Evolutionary conservation across 495 filamentous ascomycete genomes (phyloP), one percentile per base, ranked within the genome.

Genomic region (Endocarpon pusillum): DNA sequence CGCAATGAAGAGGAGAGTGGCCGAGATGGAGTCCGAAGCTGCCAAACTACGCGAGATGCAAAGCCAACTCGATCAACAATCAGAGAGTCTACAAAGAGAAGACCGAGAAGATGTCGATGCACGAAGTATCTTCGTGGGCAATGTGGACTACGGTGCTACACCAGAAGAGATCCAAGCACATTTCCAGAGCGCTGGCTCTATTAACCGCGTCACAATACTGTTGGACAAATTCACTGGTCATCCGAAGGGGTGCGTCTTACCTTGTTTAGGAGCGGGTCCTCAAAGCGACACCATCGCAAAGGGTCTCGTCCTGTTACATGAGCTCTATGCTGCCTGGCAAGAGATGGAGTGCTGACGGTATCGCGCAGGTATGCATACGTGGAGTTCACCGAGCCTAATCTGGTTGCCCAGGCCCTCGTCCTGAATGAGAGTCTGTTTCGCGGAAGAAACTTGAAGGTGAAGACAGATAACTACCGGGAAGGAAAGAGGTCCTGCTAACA

Each of bases 131-230:
- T 99, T 99, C 52, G 91, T 99, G 17, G 91, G 91, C 31, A 99
- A 99, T 49, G 91, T 99, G 36, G 91, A 99, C 54, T 99, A 99
- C 55, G 84, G 83, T 39, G 87, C 89, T 19, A 91, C 85, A 11
- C 89, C 91, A 0, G 91, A 99, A 58, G 91, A 99, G 59, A 94
- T 99, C 38, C 91, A 99, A 62, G 82, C 85, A 23, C 91, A 99
- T 53, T 99, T 99, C 60, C 85, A 94, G 61, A 92, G 75, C 65
- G 92, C 83, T 47, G 91, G 91, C 24, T 83, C 80, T 36, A 99
- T 99, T 63, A 96, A 99, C 49, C 78, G 91, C 24, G 91, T 99
- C 31, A 99, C 91, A 3, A 99, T 99, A 37, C 61, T 99, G 36
- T 63, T 99, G 40, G 91, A 99, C 59, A 96, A 96, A 60, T 94